Percentiles rank a stretch among this genome's conserved stretches.
phyloP scores from a whole-genome alignment of 2,329 filamentous ascomycete genomes.

The Hirsutella rhossiliensis region DNA sequence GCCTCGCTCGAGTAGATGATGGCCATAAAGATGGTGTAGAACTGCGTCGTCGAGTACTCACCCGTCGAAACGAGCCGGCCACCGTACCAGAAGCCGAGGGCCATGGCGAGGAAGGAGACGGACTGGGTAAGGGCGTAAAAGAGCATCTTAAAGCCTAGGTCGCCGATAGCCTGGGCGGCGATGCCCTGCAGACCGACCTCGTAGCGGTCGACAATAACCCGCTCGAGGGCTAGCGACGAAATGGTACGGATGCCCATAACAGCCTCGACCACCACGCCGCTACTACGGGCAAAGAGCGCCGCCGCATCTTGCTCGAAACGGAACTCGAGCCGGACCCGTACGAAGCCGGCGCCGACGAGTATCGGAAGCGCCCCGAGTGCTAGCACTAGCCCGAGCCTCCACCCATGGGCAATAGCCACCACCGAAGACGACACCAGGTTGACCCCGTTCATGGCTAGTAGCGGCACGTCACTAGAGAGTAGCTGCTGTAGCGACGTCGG shows the following conservation, averaged over 20 bases:
- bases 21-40: constrained; percentile 39
- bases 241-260: constrained; percentile 36
- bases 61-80: constrained; percentile 25
- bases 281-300: constrained; percentile 31
- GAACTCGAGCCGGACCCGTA: constrained; percentile 35
- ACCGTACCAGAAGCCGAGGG: constrained; percentile 28
- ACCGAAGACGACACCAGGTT: constrained; percentile 32
- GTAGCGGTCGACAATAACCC: constrained; percentile 26
- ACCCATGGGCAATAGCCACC: constrained; percentile 32
- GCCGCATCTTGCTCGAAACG: constrained; percentile 32
- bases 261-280: constrained; percentile 35
- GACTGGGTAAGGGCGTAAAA: constrained; percentile 29
- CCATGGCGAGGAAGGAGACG: constrained; percentile 25
- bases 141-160: constrained; percentile 25
- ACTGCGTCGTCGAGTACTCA: constrained; percentile 33
- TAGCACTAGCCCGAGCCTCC: constrained; percentile 37
- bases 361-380: constrained; percentile 32
- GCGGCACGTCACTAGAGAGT: constrained; percentile 32
- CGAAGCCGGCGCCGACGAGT: constrained; percentile 30
- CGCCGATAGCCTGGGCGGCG: constrained; percentile 15
- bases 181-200: constrained; percentile 16
- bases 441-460: constrained; percentile 33
- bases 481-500: constrained; percentile 37
- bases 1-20: constrained; percentile 33
- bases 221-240: constrained; percentile 33